A percentile compares a stretch with the other conserved stretches of the same genome.
phyloP scores from a whole-genome alignment of 2,329 filamentous ascomycete species.

The Cryoendolithus antarcticus region DNA sequence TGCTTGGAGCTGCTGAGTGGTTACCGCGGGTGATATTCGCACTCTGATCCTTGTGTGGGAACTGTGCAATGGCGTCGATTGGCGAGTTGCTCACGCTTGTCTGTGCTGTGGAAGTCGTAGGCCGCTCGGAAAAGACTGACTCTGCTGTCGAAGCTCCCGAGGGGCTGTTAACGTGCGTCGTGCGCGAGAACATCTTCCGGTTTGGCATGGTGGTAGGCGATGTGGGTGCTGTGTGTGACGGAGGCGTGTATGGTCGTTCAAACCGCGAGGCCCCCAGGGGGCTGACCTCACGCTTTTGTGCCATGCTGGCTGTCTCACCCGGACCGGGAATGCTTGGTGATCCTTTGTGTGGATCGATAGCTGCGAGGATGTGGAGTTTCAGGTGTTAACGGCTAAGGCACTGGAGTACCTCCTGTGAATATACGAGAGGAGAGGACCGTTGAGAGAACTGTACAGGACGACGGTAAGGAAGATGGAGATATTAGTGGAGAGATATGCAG shows the following conservation, averaged over 20 bases:
- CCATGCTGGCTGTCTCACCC: conserved; percentile 2
- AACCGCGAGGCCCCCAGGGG: conserved; percentile 20
- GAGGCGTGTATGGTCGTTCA: conserved; percentile 16
- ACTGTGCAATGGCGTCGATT: conserved; percentile 1
- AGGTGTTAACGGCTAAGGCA: too few species aligned
- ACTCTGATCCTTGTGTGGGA: conserved; percentile 1
- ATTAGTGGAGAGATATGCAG: too few species aligned
- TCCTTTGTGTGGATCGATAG: too few species aligned
- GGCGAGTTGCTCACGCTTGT: conserved; percentile 5
- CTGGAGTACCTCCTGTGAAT: too few species aligned
- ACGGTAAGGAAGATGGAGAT: too few species aligned
- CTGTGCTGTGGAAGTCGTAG: conserved; percentile 3
- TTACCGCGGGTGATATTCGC: neutral
- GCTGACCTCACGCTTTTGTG: conserved; percentile 11
- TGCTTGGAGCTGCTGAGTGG: neutral
- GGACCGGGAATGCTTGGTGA: too few species aligned
- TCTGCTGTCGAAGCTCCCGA: conserved; percentile 7
- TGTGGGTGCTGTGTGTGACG: conserved; percentile 6
- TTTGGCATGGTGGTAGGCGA: conserved; percentile 2
- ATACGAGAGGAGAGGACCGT: too few species aligned
- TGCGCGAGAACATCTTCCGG: neutral
- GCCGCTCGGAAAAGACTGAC: conserved; percentile 1
- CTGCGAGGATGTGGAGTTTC: too few species aligned
- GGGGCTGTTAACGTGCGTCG: conserved; percentile 6
- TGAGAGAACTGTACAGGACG: too few species aligned